phyloP scores from a whole-genome alignment of 2,329 filamentous ascomycete species.

The Trichoderma pleuroti region DNA sequence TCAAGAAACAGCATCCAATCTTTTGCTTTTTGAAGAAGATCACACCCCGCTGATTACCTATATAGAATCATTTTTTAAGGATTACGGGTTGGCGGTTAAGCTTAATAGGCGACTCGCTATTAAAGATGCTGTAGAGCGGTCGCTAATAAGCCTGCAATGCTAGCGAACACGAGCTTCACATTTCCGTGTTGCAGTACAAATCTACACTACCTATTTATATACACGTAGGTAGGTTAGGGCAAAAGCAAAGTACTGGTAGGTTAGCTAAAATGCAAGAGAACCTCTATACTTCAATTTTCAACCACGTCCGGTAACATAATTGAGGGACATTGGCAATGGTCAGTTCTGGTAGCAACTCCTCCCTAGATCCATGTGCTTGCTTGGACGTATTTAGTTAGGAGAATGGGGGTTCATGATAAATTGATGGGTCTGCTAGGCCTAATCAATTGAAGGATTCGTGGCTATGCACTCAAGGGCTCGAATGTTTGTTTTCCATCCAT shows the following conservation, averaged over 20 bases:
- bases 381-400: neutral
- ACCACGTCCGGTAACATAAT: neutral
- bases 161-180: neutral
- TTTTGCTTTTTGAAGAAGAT: too few relatives aligned
- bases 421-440: conserved; percentile 1
- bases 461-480: neutral
- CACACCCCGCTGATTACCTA: too few relatives aligned
- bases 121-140: neutral
- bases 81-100: neutral
- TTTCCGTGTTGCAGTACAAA: neutral
- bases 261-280: neutral
- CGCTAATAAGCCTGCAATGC: neutral
- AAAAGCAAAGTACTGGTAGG: neutral
- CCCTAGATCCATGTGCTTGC: neutral
- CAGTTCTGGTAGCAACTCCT: neutral
- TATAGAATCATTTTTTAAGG: neutral
- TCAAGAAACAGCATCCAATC: too few relatives aligned
- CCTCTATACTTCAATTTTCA: neutral
- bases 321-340: neutral
- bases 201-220: too few relatives aligned
- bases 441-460: neutral
- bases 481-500: neutral
- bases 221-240: too few relatives aligned
- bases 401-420: neutral
- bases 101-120: neutral